These are phyloP conservation scores for Austroboletus rostrupii DNA, from an alignment of 1,284 basidiomycete species.

Conservation along the genomic window DNA sequence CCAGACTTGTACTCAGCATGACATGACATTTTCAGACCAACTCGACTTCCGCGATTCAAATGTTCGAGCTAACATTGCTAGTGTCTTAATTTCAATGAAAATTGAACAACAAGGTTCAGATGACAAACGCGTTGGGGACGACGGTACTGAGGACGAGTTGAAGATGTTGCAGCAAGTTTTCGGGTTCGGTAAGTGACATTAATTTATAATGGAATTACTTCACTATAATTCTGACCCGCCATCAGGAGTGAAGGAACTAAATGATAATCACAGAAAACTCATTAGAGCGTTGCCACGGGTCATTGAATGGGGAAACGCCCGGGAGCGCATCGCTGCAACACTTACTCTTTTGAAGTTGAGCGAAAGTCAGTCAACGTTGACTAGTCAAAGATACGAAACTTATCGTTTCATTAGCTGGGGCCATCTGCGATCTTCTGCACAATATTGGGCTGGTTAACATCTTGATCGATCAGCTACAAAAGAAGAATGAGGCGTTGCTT, in stretches of 20 bases:
- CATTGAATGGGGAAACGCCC: background rate
- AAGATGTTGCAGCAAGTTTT: slow-evolving; percentile 14
- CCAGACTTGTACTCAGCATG: background rate
- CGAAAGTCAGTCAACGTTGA: slow-evolving; percentile 5
- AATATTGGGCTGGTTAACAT: background rate
- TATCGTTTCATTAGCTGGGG: slow-evolving; percentile 6
- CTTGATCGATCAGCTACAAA: slow-evolving; percentile 11
- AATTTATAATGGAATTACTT: background rate
- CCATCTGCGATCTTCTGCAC: slow-evolving; percentile 4
- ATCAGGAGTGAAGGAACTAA: slow-evolving; percentile 10
- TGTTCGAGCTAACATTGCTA: slow-evolving; percentile 18
- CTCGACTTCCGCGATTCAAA: slow-evolving; percentile 1
- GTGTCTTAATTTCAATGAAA: slow-evolving; percentile 10
- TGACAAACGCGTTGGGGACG: background rate
- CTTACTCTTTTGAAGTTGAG: slow-evolving; percentile 19
- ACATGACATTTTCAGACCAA: slow-evolving; percentile 1
- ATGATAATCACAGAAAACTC: background rate
- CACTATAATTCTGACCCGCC: background rate
- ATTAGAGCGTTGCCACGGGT: slow-evolving; percentile 10
- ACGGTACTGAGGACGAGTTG: background rate
- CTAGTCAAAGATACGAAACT: background rate
- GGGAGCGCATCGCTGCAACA: slow-evolving; percentile 20
- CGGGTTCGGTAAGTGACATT: slow-evolving; percentile 15
- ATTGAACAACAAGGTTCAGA: background rate
- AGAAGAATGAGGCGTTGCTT: slow-evolving; percentile 7